Evolutionary conservation across 73 alveolate genomes (phyloP), one percentile per base, ranked within the genome.

Genomic region (Symbiodinium pilosum): DNA sequence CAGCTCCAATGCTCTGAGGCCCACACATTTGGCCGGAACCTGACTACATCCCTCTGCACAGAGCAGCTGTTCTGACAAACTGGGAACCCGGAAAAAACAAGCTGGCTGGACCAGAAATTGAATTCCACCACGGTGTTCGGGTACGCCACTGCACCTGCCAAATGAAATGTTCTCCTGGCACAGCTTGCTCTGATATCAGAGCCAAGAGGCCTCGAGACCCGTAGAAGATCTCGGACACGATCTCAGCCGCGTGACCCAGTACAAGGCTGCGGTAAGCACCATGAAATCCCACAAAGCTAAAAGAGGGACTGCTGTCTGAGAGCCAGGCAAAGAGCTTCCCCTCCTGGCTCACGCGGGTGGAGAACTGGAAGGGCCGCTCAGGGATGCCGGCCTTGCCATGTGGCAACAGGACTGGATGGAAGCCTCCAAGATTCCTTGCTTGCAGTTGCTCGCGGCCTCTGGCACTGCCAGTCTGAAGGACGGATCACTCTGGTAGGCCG

Each of bases 91-190:
- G n/a, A n/a, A n/a, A n/a, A n/a, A n/a, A n/a, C n/a, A 54, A 24
- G 81, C 81, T 14, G 81, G 81, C 14, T 28, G 39, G 81, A 47
- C 95, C 95, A 68, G 88, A 91, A 91, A 52, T 91, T 91, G 89
- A 91, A 91, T 52, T 91, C 97, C 75, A 91, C 97, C 97, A 91
- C 97, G 12, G 97, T 91, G 97, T 83, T 91, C 8, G 97, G 97
- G 77, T 91, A 91, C 18, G 97, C 97, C 88, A 91, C 97, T 14
- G 97, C 88, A 42, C 97, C 97, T 91, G 40, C 89, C n/a, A 83
- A 11, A 21, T 83, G 41, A 69, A 21, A 69, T 39, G n/a, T 18
- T 30, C 39, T 69, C 41, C 24, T 64, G 84, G 34, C 84, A 69
- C 24, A 18, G 39, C 84, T 69, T 39, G 84, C 84, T 69, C 43